phyloP scores from a whole-genome alignment of 106 monocot genomes.

The Acanthochlamys bracteata region DNA sequence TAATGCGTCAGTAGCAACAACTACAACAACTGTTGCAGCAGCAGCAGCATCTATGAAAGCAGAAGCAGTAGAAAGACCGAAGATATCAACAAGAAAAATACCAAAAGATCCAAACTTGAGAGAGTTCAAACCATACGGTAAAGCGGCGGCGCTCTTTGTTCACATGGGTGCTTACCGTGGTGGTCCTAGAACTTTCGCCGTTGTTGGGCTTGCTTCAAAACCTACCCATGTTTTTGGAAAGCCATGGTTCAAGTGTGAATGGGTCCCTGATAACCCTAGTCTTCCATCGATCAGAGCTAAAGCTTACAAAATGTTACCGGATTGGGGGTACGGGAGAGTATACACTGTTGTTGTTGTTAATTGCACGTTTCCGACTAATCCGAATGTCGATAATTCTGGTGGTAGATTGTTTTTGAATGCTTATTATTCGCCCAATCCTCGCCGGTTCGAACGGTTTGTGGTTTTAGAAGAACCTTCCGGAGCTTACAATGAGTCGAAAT shows the following conservation, averaged over 20 bases:
- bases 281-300: constrained; percentile 28
- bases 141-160: constrained; percentile 83
- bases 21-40: not conserved
- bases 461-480: constrained; percentile 62
- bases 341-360: constrained; percentile 95
- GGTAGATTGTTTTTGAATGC: constrained; percentile 69
- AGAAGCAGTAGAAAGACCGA: not conserved
- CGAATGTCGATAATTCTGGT: constrained; percentile 72
- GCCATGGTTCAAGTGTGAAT: constrained; percentile 95
- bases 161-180: constrained; percentile 91
- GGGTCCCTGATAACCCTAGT: constrained; percentile 40
- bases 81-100: not conserved
- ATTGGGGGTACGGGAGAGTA: constrained; percentile 93
- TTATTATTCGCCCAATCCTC: constrained; percentile 51
- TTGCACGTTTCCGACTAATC: constrained; percentile 69
- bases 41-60: not conserved
- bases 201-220: constrained; percentile 85
- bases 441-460: constrained; percentile 50
- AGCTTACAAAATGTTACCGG: constrained; percentile 74
- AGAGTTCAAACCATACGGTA: constrained; percentile 61
- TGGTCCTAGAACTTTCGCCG: constrained; percentile 64
- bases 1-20: not conserved
- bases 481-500: constrained; percentile 49
- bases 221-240: constrained; percentile 79
- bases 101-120: constrained; percentile 53